phyloP scores from a whole-genome alignment of 1,284 basidiomycete species.

The Trametes polyzona region DNA sequence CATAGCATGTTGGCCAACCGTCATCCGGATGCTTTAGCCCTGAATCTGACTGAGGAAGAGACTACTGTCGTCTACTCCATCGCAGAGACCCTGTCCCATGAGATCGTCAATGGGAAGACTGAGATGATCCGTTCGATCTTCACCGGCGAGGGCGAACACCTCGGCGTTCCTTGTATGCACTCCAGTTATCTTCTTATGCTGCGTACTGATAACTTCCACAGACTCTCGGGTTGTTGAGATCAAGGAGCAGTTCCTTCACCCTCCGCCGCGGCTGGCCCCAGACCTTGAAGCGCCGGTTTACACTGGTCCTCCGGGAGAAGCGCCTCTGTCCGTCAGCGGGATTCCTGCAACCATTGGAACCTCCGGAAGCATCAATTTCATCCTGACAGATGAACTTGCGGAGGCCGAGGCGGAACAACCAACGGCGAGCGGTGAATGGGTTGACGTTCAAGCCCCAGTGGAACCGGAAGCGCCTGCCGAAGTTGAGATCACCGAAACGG shows the following conservation, averaged over 20 bases:
- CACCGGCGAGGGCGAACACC: conserved; percentile 56
- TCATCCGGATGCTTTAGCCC: conserved; percentile 46
- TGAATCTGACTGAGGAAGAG: conserved; percentile 56
- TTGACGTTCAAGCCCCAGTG: conserved; percentile 17
- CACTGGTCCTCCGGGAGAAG: conserved; percentile 23
- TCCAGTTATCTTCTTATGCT: not conserved
- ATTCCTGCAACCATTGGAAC: conserved; percentile 41
- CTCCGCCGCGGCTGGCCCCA: conserved; percentile 41
- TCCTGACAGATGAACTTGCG: conserved; percentile 76
- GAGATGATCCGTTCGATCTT: conserved; percentile 58
- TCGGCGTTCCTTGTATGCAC: conserved; percentile 62
- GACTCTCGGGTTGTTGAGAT: conserved; percentile 64
- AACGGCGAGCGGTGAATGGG: conserved; percentile 32
- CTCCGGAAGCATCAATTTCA: conserved; percentile 70
- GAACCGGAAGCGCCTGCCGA: conserved; percentile 27
- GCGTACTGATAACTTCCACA: conserved; percentile 31
- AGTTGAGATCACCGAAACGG: conserved; percentile 31
- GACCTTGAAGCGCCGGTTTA: conserved; percentile 18
- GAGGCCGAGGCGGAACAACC: conserved; percentile 46
- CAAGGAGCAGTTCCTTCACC: conserved; percentile 52
- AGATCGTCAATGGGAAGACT: conserved; percentile 52
- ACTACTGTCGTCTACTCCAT: conserved; percentile 54
- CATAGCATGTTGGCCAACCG: conserved; percentile 58
- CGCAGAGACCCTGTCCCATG: conserved; percentile 56
- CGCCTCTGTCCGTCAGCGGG: conserved; percentile 38